Base-by-base conservation (phyloP, 2,329 filamentous ascomycete species). In the Zymoseptoria passerinii region DNA sequence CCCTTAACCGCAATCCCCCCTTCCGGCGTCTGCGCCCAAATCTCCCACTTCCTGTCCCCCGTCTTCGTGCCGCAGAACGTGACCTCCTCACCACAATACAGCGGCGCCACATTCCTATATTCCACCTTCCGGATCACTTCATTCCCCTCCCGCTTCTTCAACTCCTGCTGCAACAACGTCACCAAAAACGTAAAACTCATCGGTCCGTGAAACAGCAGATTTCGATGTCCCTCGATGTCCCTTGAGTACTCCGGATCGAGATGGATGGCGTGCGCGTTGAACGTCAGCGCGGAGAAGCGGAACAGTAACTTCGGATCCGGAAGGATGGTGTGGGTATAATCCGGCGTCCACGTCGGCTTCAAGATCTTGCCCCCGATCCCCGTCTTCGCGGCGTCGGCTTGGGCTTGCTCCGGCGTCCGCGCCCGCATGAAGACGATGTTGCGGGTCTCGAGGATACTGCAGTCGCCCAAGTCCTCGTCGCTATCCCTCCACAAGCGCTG, bases 201-300 rank as follows among this genome's bases (percentile, higher is more conserved):
- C 0, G 94, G 92, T 0, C 94, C 94, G 68, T 97, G 94, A 57
- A 97, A 89, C 16, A 97, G 80, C 27, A 90, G 77, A 60, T 85
- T 82, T 4, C 80, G 80, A 71, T 95, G 86, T 9, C 88, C 88
- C 72, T 97, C 94, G 10, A 85, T 77, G 10, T 82, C 76, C 48
- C 81, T 80, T 54, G 85, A 85, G 74, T 90, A 95, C 50, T 80
- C 70, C 1, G 80, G 81, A 72, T 96, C 89, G 20, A 95, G 80
- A 74, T 99, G 94, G 66, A 99, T 96, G 16, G 82, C 80, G 74
- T 99, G 94, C 1, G 90, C 90, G 73, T 99, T 99, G 78, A 90
- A 92, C 2, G 89, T 92, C 35, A 99, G 82, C 0, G 91, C 91
- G 19, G 88, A 94, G 78, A 92, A 97, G 59, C 92, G 85, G 76